phyloP scores from a whole-genome alignment of 23 red algal species.

The Gracilariopsis chorda region DNA sequence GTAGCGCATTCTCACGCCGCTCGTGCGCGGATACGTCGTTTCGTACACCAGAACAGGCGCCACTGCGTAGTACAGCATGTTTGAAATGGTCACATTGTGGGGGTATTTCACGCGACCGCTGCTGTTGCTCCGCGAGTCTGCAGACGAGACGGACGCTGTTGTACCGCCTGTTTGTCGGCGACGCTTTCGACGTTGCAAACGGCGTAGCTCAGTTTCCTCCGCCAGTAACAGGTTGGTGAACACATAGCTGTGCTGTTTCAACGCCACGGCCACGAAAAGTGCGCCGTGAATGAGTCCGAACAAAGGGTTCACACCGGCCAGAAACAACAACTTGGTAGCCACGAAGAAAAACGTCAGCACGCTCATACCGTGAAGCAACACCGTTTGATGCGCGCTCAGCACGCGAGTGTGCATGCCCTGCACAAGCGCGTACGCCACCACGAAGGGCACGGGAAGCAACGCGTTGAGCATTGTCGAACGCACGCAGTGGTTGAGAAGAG shows the following conservation, averaged over 20 bases:
- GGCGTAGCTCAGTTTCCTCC: slow-evolving; percentile 57
- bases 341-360: slow-evolving; percentile 7
- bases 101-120: slow-evolving; percentile 55
- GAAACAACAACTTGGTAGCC: slow-evolving; percentile 24
- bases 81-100: slow-evolving; percentile 63
- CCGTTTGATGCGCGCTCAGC: slow-evolving; percentile 17
- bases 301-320: slow-evolving; percentile 47
- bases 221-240: slow-evolving; percentile 74
- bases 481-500: slow-evolving; percentile 28
- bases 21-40: slow-evolving; percentile 80
- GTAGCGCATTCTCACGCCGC: slow-evolving; percentile 57
- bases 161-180: not conserved
- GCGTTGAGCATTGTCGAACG: slow-evolving; percentile 33
- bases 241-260: slow-evolving; percentile 86
- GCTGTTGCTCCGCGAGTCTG: not conserved
- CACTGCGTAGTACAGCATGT: slow-evolving; percentile 80
- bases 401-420: not conserved
- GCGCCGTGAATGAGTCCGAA: slow-evolving; percentile 67
- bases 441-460: slow-evolving; percentile 33
- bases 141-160: not conserved
- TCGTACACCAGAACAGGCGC: slow-evolving; percentile 91
- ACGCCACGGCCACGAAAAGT: slow-evolving; percentile 51
- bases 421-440: slow-evolving; percentile 12
- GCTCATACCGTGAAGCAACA: slow-evolving; percentile 10
- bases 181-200: not conserved